Evolutionary conservation across 2,329 filamentous ascomycete genomes (phyloP).

Genomic region (Ambrosiella cleistominuta): DNA sequence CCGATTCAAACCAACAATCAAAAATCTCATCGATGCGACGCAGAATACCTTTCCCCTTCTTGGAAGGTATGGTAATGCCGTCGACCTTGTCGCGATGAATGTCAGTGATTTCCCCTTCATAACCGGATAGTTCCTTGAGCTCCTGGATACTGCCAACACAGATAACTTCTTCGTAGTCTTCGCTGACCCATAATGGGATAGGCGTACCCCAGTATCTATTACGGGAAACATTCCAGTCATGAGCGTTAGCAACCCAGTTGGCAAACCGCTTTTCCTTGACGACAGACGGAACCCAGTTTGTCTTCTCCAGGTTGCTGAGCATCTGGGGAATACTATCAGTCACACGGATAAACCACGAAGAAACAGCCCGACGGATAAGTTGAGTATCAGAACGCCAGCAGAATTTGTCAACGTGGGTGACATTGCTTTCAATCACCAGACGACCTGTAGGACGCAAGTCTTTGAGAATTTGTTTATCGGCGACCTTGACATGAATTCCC

Average conservation of each 20-base stretch:
- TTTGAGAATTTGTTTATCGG: slow-evolving; percentile 17
- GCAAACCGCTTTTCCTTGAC: slow-evolving; percentile 18
- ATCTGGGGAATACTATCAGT: slow-evolving; percentile 16
- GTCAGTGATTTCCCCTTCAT: slow-evolving; percentile 15
- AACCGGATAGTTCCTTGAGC: slow-evolving; percentile 16
- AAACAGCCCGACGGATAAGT: slow-evolving; percentile 17
- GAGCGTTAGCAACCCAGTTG: slow-evolving; percentile 16
- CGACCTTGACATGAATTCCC: slow-evolving; percentile 17
- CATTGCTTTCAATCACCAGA: slow-evolving; percentile 16
- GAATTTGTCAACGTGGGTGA: slow-evolving; percentile 17
- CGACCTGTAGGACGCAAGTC: slow-evolving; percentile 16
- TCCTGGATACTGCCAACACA: slow-evolving; percentile 17
- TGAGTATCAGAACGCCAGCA: slow-evolving; percentile 18
- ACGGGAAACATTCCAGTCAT: slow-evolving; percentile 17
- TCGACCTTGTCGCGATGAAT: slow-evolving; percentile 18
- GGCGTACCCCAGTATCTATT: slow-evolving; percentile 18
- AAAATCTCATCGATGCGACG: slow-evolving; percentile 17
- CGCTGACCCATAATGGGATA: slow-evolving; percentile 17
- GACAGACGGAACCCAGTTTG: slow-evolving; percentile 16
- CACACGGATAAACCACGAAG: slow-evolving; percentile 18
- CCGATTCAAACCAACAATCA: slow-evolving; percentile 18
- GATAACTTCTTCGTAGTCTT: slow-evolving; percentile 17
- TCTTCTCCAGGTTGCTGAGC: slow-evolving; percentile 16
- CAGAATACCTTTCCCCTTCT: slow-evolving; percentile 16
- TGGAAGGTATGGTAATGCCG: slow-evolving; percentile 17